Percentiles rank a stretch among this genome's conserved stretches.
Evolutionary conservation across 1,139 yeast genomes (phyloP).

Genomic region (Magnusiomyces ingens): DNA sequence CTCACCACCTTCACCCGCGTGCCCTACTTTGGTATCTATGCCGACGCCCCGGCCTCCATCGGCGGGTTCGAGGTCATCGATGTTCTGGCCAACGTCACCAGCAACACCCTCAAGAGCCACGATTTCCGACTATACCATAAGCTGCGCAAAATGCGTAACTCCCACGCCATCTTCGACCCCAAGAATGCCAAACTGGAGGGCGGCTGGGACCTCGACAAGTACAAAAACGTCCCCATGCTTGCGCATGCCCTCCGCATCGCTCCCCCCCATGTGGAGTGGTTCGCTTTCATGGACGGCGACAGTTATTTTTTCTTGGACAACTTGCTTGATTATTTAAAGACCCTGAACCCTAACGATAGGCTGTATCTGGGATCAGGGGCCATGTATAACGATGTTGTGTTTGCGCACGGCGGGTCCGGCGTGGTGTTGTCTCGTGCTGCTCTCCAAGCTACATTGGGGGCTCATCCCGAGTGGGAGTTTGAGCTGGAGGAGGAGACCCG

Average conservation of each 20-base stretch:
- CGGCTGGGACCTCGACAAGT: constrained; percentile 36
- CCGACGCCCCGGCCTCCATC: constrained; percentile 30
- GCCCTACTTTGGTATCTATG: constrained; percentile 33
- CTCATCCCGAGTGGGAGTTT: constrained; percentile 24
- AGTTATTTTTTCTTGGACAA: constrained; percentile 31
- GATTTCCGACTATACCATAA: constrained; percentile 29
- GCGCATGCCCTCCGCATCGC: constrained; percentile 30
- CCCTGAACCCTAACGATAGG: constrained; percentile 26
- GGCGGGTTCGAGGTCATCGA: constrained; percentile 34
- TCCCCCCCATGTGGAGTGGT: constrained; percentile 33
- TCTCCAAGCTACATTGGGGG: constrained; percentile 21
- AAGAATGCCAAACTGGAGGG: constrained; percentile 11
- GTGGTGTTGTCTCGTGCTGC: constrained; percentile 33
- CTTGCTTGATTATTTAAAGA: constrained; percentile 24
- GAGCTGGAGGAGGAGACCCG: constrained; percentile 26
- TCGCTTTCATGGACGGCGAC: constrained; percentile 35
- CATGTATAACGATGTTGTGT: constrained; percentile 18
- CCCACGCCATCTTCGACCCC: constrained; percentile 19
- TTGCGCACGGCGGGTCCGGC: constrained; percentile 38
- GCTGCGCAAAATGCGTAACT: constrained; percentile 24
- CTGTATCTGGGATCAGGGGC: constrained; percentile 32
- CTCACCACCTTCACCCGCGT: constrained; percentile 33
- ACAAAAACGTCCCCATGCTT: constrained; percentile 36
- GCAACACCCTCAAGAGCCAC: constrained; percentile 19
- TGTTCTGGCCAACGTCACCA: constrained; percentile 28